These are phyloP conservation scores for Pseudocercospora ulei DNA, from an alignment of 2,329 filamentous ascomycete species.

Conservation along the genomic window DNA sequence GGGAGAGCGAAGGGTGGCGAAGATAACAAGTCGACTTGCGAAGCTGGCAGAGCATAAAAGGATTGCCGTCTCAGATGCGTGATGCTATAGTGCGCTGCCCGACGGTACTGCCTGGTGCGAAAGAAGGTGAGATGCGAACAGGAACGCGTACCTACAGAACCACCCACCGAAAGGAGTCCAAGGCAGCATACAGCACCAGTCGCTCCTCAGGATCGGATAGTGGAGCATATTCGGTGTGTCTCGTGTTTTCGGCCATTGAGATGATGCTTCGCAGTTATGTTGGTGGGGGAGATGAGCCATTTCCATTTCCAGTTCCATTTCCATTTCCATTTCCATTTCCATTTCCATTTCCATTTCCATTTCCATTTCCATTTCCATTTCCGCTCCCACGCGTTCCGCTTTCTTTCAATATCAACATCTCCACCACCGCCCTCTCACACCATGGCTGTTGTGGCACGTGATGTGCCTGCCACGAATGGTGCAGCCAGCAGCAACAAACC, in stretches of 20 bases:
- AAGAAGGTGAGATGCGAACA: slow-evolving; percentile 12
- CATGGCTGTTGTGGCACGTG: slow-evolving; percentile 22
- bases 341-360: background rate
- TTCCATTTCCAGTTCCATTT: background rate
- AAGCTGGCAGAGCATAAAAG: slow-evolving; percentile 79
- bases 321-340: background rate
- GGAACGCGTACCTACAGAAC: slow-evolving; percentile 6
- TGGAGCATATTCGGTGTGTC: slow-evolving; percentile 48
- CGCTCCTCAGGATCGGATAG: slow-evolving; percentile 70
- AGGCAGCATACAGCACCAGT: slow-evolving; percentile 64
- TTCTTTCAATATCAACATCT: background rate
- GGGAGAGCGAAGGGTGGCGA: slow-evolving; percentile 73
- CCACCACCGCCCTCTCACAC: slow-evolving; percentile 1
- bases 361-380: background rate
- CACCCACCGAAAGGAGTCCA: slow-evolving; percentile 78
- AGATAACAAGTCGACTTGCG: slow-evolving; percentile 75
- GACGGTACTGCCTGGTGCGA: slow-evolving; percentile 54
- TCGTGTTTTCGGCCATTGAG: background rate
- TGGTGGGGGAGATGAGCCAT: background rate
- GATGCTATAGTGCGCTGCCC: slow-evolving; percentile 75
- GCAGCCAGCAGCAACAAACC: slow-evolving; percentile 34
- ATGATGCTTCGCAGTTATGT: background rate
- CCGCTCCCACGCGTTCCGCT: background rate
- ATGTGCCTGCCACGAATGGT: slow-evolving; percentile 25
- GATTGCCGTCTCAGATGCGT: slow-evolving; percentile 84